Percentiles rank a stretch among this genome's conserved stretches.
Evolutionary conservation across 805 yeast genomes (phyloP).

Genomic region (Pichia heedii): DNA sequence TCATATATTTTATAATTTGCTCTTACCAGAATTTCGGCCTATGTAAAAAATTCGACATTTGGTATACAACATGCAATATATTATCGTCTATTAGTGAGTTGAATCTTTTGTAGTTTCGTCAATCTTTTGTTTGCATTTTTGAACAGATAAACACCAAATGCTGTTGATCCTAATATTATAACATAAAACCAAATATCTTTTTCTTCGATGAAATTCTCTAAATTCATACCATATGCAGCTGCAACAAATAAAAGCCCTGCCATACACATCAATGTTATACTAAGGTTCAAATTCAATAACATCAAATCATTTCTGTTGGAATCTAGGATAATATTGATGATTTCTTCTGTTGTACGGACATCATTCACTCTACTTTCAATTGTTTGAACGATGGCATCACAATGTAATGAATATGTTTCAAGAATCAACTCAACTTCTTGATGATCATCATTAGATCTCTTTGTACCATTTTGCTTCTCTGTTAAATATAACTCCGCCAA

Average conservation of each 20-base stretch:
- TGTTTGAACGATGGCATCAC: constrained; percentile 91
- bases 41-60: too few relatives aligned
- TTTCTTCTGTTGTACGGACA: constrained; percentile 88
- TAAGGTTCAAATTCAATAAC: constrained; percentile 76
- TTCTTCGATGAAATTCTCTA: constrained; percentile 87
- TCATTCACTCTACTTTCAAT: constrained; percentile 71
- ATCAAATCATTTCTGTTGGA: constrained; percentile 90
- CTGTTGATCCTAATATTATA: constrained; percentile 37
- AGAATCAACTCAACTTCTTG: constrained; percentile 82
- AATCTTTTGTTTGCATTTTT: constrained; percentile 47
- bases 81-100: constrained; percentile 7
- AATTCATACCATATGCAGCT: constrained; percentile 91
- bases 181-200: constrained; percentile 57
- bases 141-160: constrained; percentile 37
- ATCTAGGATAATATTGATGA: constrained; percentile 85
- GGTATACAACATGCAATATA: too few relatives aligned
- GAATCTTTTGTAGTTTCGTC: constrained; percentile 60
- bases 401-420: constrained; percentile 83
- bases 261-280: constrained; percentile 73
- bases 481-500: constrained; percentile 74
- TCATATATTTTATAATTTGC: too few relatives aligned
- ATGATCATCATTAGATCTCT: constrained; percentile 54
- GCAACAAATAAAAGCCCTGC: constrained; percentile 77
- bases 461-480: constrained; percentile 38
- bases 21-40: too few relatives aligned